Base-by-base conservation (phyloP, 2,329 filamentous ascomycete genomes). In the Trichoderma cornu-damae region DNA sequence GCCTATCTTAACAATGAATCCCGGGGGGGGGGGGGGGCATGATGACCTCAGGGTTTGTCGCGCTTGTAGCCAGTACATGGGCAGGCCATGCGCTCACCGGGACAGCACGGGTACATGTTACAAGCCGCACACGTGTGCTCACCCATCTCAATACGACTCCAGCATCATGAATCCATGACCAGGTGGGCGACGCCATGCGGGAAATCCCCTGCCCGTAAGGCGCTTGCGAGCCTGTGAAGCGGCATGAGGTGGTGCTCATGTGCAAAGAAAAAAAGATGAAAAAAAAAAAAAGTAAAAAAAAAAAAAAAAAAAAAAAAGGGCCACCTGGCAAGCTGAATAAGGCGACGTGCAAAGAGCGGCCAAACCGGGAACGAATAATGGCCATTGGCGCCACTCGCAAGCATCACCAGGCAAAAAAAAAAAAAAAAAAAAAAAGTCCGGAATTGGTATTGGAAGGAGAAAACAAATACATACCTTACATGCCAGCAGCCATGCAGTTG, bases 1-100 rank as follows among this genome's bases (percentile, higher is more conserved):
- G 54, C 54, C 44, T 50, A 57, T 57, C 54, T n/a, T 50, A 43
- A 35, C 34, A 40, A 24, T 30, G 49, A 20, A n/a, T 35, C 35
- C 43, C 26, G 30, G 32, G n/a, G n/a, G n/a, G n/a, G n/a, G n/a
- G n/a, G n/a, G n/a, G n/a, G n/a, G 26, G 35, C 26, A 14, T 42
- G 51, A 54, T 54, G 51, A 54, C 51, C 51, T 54, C 51, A 37
- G 34, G 51, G 51, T 26, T 46, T 32, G 12, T 34, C 12, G 20
- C 18, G 24, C 16, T 20, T 18, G 24, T 42, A 34, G 49, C 48
- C 28, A 9, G 22, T 51, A 40, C 42, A 46, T 26, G 20, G 3
- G 6, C 40, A 9, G 20, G 40, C 12, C 20, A 4, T 12, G 20
- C 22, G 12, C 6, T n/a, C 40, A 9, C 26, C 22, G 22, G 40